Evolutionary conservation across 1,284 basidiomycete genomes (phyloP), one percentile per base, ranked within the genome.

Genomic region (Leucoagaricus sp.): DNA sequence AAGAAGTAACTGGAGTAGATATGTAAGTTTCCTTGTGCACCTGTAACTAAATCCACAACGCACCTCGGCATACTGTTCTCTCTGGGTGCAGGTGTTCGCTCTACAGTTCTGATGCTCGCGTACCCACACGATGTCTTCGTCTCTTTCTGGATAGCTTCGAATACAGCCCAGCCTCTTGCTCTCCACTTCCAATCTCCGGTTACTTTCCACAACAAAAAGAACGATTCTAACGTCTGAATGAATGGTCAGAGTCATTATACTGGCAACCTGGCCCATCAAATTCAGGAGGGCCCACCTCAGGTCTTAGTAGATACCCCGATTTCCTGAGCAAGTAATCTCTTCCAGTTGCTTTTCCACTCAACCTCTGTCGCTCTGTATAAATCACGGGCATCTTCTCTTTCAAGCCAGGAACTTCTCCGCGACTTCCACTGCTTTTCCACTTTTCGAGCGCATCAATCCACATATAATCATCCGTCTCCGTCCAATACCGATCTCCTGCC

Each of bases 1-100:
- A 86, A 72, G 72, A 86, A 91, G 72, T 85, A 91, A 62, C 88
- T 89, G 46, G 13, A 55, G 10, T 13, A 46, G 40, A 28, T 33
- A 36, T 19, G 58, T 38, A 26, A 28, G 53, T 41, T 21, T 21
- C 13, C 19, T 13, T 1, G 5, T n/a, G 23, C 5, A 8, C 19
- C 25, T 15, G 5, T 15, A 38, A 26, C 40, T 26, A 66, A 72
- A 57, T 25, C 10, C 28, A 38, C 38, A 26, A 67, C 73, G 58
- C 21, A 86, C 87, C 87, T 90, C 4, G 87, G 89, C 86, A 89
- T 87, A 48, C 78, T 77, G 62, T 90, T 79, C 31, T 68, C 61
- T 53, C 66, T 62, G 8, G 57, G 38, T 12, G 65, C 61, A 69
- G 67, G 57, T 23, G 53, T 64, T 75, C 77, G 63, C 75, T 83